Evolutionary conservation across 345 rosid genomes (phyloP).

Genomic region (Salix suchowensis): DNA sequence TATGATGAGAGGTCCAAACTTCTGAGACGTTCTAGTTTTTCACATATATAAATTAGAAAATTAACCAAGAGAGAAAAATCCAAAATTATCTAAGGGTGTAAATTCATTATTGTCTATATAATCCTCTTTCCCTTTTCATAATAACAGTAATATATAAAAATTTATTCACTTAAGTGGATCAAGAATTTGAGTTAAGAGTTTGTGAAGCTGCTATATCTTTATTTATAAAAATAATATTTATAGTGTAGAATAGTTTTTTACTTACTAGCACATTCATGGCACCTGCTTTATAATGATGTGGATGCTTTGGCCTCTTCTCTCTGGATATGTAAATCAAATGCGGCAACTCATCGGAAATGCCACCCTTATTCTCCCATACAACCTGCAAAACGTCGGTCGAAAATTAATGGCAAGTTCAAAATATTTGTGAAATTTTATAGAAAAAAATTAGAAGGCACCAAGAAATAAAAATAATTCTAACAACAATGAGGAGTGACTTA

Average conservation of each 20-base stretch:
- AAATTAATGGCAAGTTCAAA: not conserved
- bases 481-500: not conserved
- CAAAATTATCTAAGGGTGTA: too few relatives aligned
- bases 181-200: too few relatives aligned
- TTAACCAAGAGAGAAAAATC: too few relatives aligned
- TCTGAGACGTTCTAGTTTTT: too few relatives aligned
- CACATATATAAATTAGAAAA: too few relatives aligned
- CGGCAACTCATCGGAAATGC: slow-evolving; percentile 36
- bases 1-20: too few relatives aligned
- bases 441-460: not conserved
- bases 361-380: slow-evolving; percentile 44
- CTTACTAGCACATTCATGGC: slow-evolving; percentile 75
- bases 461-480: not conserved
- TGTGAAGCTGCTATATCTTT: too few relatives aligned
- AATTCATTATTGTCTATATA: too few relatives aligned
- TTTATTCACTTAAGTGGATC: too few relatives aligned
- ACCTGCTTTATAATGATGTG: slow-evolving; percentile 67
- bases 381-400: slow-evolving; percentile 25
- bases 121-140: too few relatives aligned
- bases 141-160: too few relatives aligned
- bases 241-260: not conserved
- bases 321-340: slow-evolving; percentile 59
- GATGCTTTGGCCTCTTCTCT: slow-evolving; percentile 50
- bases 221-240: too few relatives aligned
- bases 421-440: not conserved